Base-by-base conservation (phyloP, 495 filamentous ascomycete genomes). In the Physcia stellaris region DNA sequence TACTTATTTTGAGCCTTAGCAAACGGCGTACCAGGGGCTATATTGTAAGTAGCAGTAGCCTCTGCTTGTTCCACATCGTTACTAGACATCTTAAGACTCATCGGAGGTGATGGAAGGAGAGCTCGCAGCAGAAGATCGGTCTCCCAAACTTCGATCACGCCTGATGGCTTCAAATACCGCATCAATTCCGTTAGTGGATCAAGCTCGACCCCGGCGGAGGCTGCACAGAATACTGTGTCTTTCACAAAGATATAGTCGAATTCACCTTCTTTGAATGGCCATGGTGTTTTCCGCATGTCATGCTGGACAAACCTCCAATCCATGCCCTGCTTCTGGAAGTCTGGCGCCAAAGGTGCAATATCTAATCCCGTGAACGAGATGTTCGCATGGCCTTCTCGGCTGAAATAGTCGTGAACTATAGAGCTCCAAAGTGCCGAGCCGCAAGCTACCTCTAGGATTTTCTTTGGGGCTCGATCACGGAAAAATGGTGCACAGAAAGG, bases 161-260 rank as follows among this genome's bases (percentile, higher is more conserved):
- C 88, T 5, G 84, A 86, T 0, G 77, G 77, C 47, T 72, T 76
- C 29, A 94, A 60, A 12, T 94, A 63, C 19, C 87, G 79, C 36
- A 86, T 56, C 37, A 78, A 77, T 49, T 94, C 86, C 27, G 80
- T 74, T 40, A 93, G 67, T 11, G 86, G 61, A 6, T 54, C 49
- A 24, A 75, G 72, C 27, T 80, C 73, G 49, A 77, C 69, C 10
- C 70, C 67, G 16, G 67, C 70, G 13, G 73, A 73, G 24, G 71
- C 56, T 10, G 68, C 70, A 39, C 73, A 77, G 55, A 92, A 68
- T 28, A 74, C 75, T 47, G 87, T 64, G 55, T 94, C 87, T 55
- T 94, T 93, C 39, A 86, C 72, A 62, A 94, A 85, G 39, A 96
- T 73, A 16, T 93, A 69, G 52, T 94, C 86, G 55, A 94, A 96